A percentile compares a stretch with the other conserved stretches of the same genome.
Conservation (phyloP, 768 basidiomycete genomes). For the Harrya chromipes region DNA sequence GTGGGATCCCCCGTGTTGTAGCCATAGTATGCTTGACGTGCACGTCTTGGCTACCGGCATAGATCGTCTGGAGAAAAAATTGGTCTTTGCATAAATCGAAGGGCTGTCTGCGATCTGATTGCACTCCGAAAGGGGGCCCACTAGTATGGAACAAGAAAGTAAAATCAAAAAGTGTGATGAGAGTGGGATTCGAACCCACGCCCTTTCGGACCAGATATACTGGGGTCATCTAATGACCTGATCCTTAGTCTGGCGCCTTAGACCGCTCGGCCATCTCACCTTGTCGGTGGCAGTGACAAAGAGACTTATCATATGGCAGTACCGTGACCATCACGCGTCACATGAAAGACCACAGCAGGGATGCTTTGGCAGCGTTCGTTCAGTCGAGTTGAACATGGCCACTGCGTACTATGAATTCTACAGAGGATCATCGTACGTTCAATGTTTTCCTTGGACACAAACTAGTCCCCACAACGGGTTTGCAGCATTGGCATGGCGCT, state of each 20-base stretch:
- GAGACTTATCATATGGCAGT: too few relatives aligned
- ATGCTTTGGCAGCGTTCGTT: constrained; percentile 3
- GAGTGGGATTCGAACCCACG: constrained; percentile 44
- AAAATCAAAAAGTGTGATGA: constrained; percentile 17
- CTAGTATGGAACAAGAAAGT: too few relatives aligned
- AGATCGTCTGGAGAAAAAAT: too few relatives aligned
- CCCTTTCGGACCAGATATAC: constrained; percentile 38
- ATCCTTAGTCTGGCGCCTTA: constrained; percentile 61
- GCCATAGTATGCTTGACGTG: too few relatives aligned
- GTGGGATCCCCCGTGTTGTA: too few relatives aligned
- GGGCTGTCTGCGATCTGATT: too few relatives aligned
- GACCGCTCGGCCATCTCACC: constrained; percentile 58
- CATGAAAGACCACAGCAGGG: not conserved
- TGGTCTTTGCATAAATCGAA: too few relatives aligned
- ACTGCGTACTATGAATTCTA: constrained; percentile 92
- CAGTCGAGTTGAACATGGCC: constrained; percentile 48
- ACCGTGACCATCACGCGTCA: constrained; percentile 3
- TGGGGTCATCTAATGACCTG: constrained; percentile 30
- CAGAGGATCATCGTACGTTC: constrained; percentile 81
- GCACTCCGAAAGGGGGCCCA: too few relatives aligned
- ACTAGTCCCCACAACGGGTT: not conserved
- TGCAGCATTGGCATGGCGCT: constrained; percentile 93
- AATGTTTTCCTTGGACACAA: not conserved
- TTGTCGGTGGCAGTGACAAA: not conserved
- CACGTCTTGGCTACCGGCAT: too few relatives aligned